A percentile compares a stretch with the other conserved stretches of the same genome.
Conservation (phyloP, 768 basidiomycete genomes). For the Panaeolus papilionaceus region DNA sequence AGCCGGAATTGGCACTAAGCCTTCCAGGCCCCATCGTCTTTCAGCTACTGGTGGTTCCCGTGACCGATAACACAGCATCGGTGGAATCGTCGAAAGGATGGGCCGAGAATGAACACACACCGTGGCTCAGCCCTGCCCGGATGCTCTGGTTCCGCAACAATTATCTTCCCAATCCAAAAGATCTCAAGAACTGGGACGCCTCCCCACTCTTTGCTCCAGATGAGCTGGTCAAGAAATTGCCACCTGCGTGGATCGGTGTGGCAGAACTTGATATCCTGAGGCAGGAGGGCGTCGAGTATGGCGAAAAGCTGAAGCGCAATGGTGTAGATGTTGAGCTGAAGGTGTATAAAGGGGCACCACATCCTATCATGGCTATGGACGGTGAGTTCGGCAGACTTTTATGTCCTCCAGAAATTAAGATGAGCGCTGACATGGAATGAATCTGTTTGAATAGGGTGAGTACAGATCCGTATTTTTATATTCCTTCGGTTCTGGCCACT, state of each 20-base stretch:
- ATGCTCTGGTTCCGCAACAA: slow-evolving; percentile 80
- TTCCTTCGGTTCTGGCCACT: background rate
- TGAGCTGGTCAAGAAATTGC: slow-evolving; percentile 53
- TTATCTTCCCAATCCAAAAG: slow-evolving; percentile 68
- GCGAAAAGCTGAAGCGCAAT: slow-evolving; percentile 54
- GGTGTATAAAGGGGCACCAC: slow-evolving; percentile 69
- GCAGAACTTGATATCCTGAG: slow-evolving; percentile 70
- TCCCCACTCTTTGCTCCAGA: slow-evolving; percentile 76
- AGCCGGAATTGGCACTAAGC: slow-evolving; percentile 29
- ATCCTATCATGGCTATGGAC: slow-evolving; percentile 80
- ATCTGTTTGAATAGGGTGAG: slow-evolving; percentile 16
- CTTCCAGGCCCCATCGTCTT: slow-evolving; percentile 62
- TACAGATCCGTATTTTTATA: no score
- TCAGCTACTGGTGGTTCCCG: slow-evolving; percentile 74
- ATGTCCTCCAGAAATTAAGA: background rate
- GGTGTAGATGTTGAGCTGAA: slow-evolving; percentile 61
- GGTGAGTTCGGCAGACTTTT: slow-evolving; percentile 44
- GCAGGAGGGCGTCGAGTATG: slow-evolving; percentile 71
- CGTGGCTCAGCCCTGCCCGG: slow-evolving; percentile 63
- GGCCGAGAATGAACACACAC: slow-evolving; percentile 61
- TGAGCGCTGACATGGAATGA: background rate
- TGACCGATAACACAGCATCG: slow-evolving; percentile 73
- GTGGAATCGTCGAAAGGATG: slow-evolving; percentile 47
- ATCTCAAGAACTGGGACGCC: slow-evolving; percentile 69
- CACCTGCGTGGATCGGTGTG: slow-evolving; percentile 67